These are phyloP conservation scores for Kwoniella heveanensis DNA, from an alignment of 768 basidiomycete species.

Conservation along the genomic window DNA sequence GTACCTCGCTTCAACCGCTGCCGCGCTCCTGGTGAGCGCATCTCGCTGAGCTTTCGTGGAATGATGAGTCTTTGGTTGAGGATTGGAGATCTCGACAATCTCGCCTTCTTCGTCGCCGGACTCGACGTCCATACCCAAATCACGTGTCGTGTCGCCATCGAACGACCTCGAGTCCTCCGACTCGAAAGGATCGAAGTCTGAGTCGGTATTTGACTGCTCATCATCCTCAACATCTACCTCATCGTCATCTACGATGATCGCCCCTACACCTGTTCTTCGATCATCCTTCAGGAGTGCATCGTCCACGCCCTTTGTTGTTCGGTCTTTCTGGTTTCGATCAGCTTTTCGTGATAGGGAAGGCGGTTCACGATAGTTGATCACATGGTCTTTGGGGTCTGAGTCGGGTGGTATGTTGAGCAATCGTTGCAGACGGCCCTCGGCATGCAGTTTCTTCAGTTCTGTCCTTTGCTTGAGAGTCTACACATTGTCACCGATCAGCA, in stretches of 20 bases:
- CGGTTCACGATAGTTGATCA: conserved; percentile 33
- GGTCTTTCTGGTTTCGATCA: conserved; percentile 1
- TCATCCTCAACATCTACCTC: conserved; percentile 26
- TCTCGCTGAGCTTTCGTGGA: background rate
- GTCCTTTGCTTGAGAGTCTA: conserved; percentile 45
- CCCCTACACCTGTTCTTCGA: conserved; percentile 16
- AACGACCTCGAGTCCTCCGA: conserved; percentile 11
- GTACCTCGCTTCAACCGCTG: conserved; percentile 5
- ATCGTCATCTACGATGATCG: conserved; percentile 40
- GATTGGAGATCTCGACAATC: conserved; percentile 13
- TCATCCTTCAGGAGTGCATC: conserved; percentile 8
- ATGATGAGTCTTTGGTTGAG: conserved; percentile 1
- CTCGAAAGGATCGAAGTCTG: conserved; percentile 12
- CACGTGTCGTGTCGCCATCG: conserved; percentile 7
- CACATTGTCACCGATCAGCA: background rate
- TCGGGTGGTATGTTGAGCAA: conserved; percentile 36
- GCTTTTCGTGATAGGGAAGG: conserved; percentile 1
- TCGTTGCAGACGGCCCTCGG: conserved; percentile 39
- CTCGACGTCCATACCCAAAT: conserved; percentile 4
- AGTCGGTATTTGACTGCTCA: conserved; percentile 10
- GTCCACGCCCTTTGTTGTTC: background rate
- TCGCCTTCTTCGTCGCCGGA: conserved; percentile 19
- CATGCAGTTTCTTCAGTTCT: conserved; percentile 36
- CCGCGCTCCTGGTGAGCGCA: background rate
- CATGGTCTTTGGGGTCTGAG: conserved; percentile 24